Evolutionary conservation across 345 rosid species (phyloP), one percentile per base, ranked within the genome.

Genomic region (Gossypium herbaceum): DNA sequence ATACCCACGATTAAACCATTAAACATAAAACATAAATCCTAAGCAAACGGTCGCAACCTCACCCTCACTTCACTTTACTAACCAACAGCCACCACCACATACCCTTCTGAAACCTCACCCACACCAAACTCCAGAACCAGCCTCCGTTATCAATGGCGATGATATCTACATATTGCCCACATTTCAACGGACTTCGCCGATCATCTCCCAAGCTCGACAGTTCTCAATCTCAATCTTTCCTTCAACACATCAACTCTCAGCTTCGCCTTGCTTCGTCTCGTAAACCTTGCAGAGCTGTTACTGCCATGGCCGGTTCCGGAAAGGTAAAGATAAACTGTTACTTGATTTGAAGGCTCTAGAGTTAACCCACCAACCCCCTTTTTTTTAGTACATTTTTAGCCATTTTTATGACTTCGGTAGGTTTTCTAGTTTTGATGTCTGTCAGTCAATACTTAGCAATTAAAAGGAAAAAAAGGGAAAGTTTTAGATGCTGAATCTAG

Each of bases 221-320:
- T 68, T 73, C 77, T 52, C 68, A 73, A 68, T 71, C 82, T 62
- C 92, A 79, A 2, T 85, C 87, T 45, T 85, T 82, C 62, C 56
- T 77, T 61, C 85, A 85, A 68, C 89, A 84, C 75, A 73, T 85
- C 71, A 78, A 75, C 76, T 80, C 87, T 24, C 85, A 88, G 50
- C 73, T 83, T 80, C 89, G 89, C 63, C 79, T 86, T 73, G 75
- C 82, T 56, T 77, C 92, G 69, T 73, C 92, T 62, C 85, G 84
- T 19, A 91, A 84, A 29, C 86, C 91, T 73, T 83, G 82, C 39
- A 78, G 88, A 74, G 81, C 85, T 55, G 91, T 89, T 71, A 85
- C 89, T 48, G 89, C 97, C 73, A 95, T 93, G 97, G 97, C 99
- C 45, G 92, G 98, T 78, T 84, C 93, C 70, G 98, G 98, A 84